Base-by-base conservation (phyloP, 2,329 filamentous ascomycete genomes). In the Pyrenochaeta sp. region DNA sequence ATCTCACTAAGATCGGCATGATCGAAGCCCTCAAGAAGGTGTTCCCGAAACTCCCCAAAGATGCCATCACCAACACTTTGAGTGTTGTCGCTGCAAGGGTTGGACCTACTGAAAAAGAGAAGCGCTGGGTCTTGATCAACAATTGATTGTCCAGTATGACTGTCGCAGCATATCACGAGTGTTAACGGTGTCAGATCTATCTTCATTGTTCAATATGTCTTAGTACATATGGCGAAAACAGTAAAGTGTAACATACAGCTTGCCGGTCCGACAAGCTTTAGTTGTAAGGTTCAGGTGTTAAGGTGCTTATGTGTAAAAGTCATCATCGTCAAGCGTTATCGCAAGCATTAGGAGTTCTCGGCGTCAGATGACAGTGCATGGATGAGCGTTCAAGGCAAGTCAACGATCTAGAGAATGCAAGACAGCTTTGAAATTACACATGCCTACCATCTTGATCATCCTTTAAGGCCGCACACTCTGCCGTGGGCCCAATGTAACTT, bases 21-120 rank as follows among this genome's bases (percentile, higher is more conserved):
- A 83, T 92, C 8, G 91, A 94, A 75, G 83, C 90, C 5, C 77
- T 96, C 59, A 91, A 92, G 76, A 89, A 90, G 72, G 84, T 87
- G 80, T 92, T 94, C 65, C 86, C 89, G 0, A 88, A 88, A 60
- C 84, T 89, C 45, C 86, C 89, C 1, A 91, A 89, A 68, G 86
- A 87, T 22, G 85, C 88, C 25, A 87, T 96, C 66, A 90, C 88
- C 70, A 85, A 87, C 52, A 93, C 91, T 0, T 79, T 95, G 22
- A 87, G 87, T 59, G 78, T 79, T 9, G 81, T 91, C 51, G 91
- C 91, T 9, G 83, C 84, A 43, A 84, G 89, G 40, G 83, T 87
- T 52, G 88, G 84, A 59, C 83, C 82, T 69, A 90, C 83, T 63
- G 85, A 81, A 77, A 85, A 77, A 64, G 88, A 89, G 63, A 90